phyloP scores from a whole-genome alignment of 75 land plant species.

The Sequoia sempervirens region DNA sequence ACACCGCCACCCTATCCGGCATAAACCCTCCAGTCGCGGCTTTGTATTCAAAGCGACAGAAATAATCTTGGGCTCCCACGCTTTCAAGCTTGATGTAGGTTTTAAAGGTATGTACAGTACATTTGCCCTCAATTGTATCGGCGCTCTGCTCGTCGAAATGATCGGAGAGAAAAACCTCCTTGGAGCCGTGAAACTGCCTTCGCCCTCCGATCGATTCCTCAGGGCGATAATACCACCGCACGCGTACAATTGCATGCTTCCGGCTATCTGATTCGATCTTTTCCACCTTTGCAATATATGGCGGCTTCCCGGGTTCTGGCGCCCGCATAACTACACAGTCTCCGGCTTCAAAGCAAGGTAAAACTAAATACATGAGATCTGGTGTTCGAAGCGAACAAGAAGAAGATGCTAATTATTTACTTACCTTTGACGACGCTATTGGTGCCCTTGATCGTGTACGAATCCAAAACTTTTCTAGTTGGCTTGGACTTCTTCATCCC shows the following conservation, averaged over 20 bases:
- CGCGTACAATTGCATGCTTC: conserved; percentile 14
- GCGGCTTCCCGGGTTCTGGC: conserved; percentile 8
- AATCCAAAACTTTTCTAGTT: conserved; percentile 40
- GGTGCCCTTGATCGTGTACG: conserved; percentile 46
- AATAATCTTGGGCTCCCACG: conserved; percentile 34
- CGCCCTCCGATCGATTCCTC: conserved; percentile 34
- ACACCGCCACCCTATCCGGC: conserved; percentile 36
- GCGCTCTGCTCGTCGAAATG: conserved; percentile 33
- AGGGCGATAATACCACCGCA: conserved; percentile 37
- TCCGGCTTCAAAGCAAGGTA: background rate
- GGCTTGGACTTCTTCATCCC: conserved; percentile 30
- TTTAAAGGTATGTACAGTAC: conserved; percentile 35
- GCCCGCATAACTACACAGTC: conserved; percentile 7
- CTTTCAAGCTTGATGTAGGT: conserved; percentile 25
- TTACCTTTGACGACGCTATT: conserved; percentile 43
- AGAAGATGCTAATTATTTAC: background rate
- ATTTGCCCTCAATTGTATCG: conserved; percentile 36
- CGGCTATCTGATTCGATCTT: conserved; percentile 5
- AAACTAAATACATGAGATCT: background rate
- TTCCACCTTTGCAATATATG: conserved; percentile 8
- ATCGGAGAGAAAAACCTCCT: conserved; percentile 35
- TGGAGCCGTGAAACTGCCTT: conserved; percentile 29
- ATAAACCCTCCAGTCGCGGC: conserved; percentile 33
- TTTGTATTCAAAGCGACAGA: conserved; percentile 40
- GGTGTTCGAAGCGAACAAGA: background rate